Evolutionary conservation across 306 rosid genomes (phyloP).

Genomic region (Sophora flavescens): DNA sequence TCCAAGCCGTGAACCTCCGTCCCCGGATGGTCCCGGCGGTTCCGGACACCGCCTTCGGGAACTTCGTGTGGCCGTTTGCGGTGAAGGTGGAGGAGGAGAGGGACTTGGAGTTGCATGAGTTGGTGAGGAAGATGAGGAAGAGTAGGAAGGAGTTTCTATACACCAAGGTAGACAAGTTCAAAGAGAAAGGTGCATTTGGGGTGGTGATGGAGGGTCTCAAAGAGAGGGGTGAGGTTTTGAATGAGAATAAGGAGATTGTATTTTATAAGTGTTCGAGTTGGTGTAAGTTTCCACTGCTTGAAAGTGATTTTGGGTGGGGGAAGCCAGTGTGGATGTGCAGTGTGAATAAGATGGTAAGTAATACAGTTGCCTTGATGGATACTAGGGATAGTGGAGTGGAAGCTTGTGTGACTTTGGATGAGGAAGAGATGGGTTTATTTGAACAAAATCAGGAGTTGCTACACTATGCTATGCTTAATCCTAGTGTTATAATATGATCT

Average conservation of each 20-base stretch:
- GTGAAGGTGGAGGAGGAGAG: slow-evolving; percentile 53
- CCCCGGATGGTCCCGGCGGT: slow-evolving; percentile 49
- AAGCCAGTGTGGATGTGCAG: slow-evolving; percentile 50
- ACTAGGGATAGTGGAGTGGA: slow-evolving; percentile 51
- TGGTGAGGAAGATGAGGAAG: slow-evolving; percentile 53
- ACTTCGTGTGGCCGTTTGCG: slow-evolving; percentile 56
- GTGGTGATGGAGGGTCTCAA: slow-evolving; percentile 53
- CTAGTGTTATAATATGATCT: neutral
- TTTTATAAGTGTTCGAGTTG: slow-evolving; percentile 58
- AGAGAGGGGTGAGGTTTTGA: slow-evolving; percentile 45
- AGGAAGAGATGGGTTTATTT: slow-evolving; percentile 11
- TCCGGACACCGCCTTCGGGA: slow-evolving; percentile 49
- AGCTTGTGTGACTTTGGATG: slow-evolving; percentile 49
- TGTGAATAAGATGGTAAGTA: slow-evolving; percentile 50
- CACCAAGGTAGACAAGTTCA: slow-evolving; percentile 37
- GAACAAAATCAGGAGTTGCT: slow-evolving; percentile 25
- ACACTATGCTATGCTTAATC: slow-evolving; percentile 47
- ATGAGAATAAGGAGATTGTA: neutral
- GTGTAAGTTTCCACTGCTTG: slow-evolving; percentile 53
- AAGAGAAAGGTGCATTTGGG: slow-evolving; percentile 45
- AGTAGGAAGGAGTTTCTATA: slow-evolving; percentile 45
- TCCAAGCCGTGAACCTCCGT: slow-evolving; percentile 64
- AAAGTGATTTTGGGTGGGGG: slow-evolving; percentile 60
- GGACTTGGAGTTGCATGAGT: slow-evolving; percentile 41
- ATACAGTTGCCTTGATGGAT: slow-evolving; percentile 56